Evolutionary conservation across 495 filamentous ascomycete genomes (phyloP), one percentile per base, ranked within the genome.

Genomic region (Apiosordaria backusii): DNA sequence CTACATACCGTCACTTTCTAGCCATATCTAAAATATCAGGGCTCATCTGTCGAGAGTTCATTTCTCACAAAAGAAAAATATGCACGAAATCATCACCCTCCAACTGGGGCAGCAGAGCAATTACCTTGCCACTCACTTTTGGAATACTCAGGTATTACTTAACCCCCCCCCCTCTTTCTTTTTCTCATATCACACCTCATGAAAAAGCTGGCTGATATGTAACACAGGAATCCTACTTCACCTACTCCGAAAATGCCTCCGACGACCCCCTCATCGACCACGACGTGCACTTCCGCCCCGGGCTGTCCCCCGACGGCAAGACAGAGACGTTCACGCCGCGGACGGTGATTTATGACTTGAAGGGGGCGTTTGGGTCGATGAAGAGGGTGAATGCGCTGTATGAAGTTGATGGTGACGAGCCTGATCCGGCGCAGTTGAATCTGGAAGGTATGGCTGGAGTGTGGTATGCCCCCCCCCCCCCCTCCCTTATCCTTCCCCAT

Each of bases 11-110:
- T n/a, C n/a, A n/a, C n/a, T n/a, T n/a, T n/a, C n/a, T n/a, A n/a
- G n/a, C n/a, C n/a, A n/a, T n/a, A n/a, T n/a, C n/a, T n/a, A n/a
- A n/a, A n/a, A n/a, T n/a, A n/a, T n/a, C n/a, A n/a, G n/a, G n/a
- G n/a, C n/a, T n/a, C n/a, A n/a, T n/a, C n/a, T n/a, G n/a, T n/a
- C n/a, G n/a, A n/a, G n/a, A n/a, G n/a, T n/a, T n/a, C n/a, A n/a
- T 55, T 55, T 55, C 18, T n/a, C n/a, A 59, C 22, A 59, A 23
- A 59, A 59, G 72, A 64, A 9, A 40, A 73, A 65, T 9, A 99
- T 99, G 95, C 93, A 96, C 80, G 95, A 99, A 75, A 93, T 98
- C 66, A 83, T 99, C 64, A 97, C 95, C 1, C 79, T 98, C 54
- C 95, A 99, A 80, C 85, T 98, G 62, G 95, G 95, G 50, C 91